Evolutionary conservation across 768 basidiomycete genomes (phyloP).

Genomic region (Austroboletus eburneus): DNA sequence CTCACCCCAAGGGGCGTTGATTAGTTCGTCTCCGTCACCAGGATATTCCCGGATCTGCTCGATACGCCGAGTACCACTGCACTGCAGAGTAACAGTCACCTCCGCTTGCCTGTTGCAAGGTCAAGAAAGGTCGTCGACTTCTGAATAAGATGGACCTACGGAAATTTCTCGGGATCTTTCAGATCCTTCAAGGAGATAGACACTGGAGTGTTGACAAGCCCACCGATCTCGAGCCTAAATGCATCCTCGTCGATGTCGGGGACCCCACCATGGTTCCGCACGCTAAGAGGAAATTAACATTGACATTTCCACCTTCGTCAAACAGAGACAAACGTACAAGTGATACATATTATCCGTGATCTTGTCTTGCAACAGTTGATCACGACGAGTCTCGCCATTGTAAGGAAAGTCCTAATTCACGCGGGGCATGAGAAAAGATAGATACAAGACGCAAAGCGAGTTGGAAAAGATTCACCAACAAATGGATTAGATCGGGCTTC

Average conservation of each 20-base stretch:
- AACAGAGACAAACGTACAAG: conserved; percentile 36
- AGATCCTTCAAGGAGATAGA: conserved; percentile 45
- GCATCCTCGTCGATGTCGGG: conserved; percentile 45
- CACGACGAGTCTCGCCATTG: conserved; percentile 48
- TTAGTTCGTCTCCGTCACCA: conserved; percentile 51
- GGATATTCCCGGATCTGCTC: conserved; percentile 51
- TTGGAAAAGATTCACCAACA: conserved; percentile 26
- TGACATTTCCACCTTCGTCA: too few relatives aligned
- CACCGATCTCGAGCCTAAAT: conserved; percentile 49
- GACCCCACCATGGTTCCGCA: conserved; percentile 52
- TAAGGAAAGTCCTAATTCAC: conserved; percentile 44
- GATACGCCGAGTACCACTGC: conserved; percentile 49
- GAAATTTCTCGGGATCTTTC: conserved; percentile 43
- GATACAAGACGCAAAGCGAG: not conserved
- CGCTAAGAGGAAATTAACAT: conserved; percentile 24
- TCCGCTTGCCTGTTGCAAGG: conserved; percentile 38
- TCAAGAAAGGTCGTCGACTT: not conserved
- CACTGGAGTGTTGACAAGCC: conserved; percentile 43
- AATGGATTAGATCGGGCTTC: conserved; percentile 47
- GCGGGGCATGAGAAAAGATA: too few relatives aligned
- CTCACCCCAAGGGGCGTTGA: conserved; percentile 50
- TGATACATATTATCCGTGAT: conserved; percentile 47
- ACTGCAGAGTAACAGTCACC: conserved; percentile 52
- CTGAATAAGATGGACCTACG: conserved; percentile 30
- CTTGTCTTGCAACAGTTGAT: conserved; percentile 41